phyloP scores from a whole-genome alignment of 139 green algal species.

The Ettlia oleoabundans region DNA sequence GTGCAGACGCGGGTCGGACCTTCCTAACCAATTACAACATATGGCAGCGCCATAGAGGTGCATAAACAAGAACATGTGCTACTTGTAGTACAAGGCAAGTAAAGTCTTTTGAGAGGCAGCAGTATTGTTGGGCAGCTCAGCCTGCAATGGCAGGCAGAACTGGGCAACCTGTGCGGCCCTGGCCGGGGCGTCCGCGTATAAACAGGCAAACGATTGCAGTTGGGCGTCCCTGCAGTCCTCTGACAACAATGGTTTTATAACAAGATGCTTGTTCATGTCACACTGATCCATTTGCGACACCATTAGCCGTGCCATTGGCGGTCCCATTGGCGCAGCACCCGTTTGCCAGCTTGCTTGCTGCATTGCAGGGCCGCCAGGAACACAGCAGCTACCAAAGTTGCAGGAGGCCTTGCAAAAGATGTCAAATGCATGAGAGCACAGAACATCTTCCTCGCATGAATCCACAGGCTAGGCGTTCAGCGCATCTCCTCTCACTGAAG shows the following conservation, averaged over 20 bases:
- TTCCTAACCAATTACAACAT: background rate
- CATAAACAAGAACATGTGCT: background rate
- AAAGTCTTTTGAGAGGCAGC: background rate
- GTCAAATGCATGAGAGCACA: background rate
- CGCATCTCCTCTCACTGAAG: no score
- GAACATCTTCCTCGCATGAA: background rate
- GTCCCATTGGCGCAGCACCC: background rate
- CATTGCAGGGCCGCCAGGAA: background rate
- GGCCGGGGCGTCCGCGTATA: no score
- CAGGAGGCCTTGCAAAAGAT: no score
- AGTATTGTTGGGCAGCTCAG: background rate
- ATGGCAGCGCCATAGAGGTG: background rate
- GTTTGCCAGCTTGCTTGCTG: constrained; percentile 2
- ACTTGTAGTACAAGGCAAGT: background rate
- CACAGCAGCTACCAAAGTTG: background rate
- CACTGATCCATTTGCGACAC: background rate
- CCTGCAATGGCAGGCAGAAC: no score
- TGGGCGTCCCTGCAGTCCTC: no score
- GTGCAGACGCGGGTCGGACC: no score
- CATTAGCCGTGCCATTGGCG: constrained; percentile 13
- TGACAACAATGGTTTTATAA: no score
- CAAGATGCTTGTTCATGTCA: no score
- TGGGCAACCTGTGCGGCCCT: no score
- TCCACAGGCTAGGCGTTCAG: background rate
- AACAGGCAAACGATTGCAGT: no score